Conservation (phyloP, 768 basidiomycete genomes). For the Trichaptum fuscoviolaceum region DNA sequence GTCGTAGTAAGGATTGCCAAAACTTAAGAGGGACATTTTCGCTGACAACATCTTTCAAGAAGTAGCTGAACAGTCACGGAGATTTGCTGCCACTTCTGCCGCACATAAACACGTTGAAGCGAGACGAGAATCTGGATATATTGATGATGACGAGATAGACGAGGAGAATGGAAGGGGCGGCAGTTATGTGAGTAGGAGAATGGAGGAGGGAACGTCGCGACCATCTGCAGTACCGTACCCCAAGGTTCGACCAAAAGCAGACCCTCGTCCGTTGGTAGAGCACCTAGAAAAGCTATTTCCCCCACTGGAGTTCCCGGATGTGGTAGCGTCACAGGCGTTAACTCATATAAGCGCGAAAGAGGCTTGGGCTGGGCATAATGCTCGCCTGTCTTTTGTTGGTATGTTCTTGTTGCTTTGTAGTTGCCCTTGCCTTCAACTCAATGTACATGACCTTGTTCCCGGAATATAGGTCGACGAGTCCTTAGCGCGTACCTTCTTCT, state of each 20-base stretch:
- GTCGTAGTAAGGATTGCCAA: neutral
- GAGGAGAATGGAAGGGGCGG: neutral
- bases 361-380: slow-evolving; percentile 67
- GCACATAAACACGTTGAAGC: neutral
- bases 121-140: neutral
- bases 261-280: slow-evolving; percentile 27
- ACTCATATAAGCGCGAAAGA: slow-evolving; percentile 74
- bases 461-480: slow-evolving; percentile 60
- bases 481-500: slow-evolving; percentile 71
- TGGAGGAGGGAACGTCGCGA: neutral
- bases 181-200: neutral
- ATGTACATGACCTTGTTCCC: neutral
- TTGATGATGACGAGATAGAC: neutral
- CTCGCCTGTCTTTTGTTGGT: slow-evolving; percentile 70
- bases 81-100: neutral
- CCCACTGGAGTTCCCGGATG: slow-evolving; percentile 62
- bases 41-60: neutral
- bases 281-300: slow-evolving; percentile 63
- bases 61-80: neutral
- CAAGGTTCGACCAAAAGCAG: neutral
- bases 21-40: neutral
- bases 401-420: slow-evolving; percentile 19
- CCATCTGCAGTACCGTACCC: slow-evolving; percentile 1
- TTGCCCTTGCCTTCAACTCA: neutral
- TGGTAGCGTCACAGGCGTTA: slow-evolving; percentile 65